A percentile compares a stretch with the other conserved stretches of the same genome.
phyloP scores from a whole-genome alignment of 2,329 filamentous ascomycete species.

The Pestalotiopsis sp. region DNA sequence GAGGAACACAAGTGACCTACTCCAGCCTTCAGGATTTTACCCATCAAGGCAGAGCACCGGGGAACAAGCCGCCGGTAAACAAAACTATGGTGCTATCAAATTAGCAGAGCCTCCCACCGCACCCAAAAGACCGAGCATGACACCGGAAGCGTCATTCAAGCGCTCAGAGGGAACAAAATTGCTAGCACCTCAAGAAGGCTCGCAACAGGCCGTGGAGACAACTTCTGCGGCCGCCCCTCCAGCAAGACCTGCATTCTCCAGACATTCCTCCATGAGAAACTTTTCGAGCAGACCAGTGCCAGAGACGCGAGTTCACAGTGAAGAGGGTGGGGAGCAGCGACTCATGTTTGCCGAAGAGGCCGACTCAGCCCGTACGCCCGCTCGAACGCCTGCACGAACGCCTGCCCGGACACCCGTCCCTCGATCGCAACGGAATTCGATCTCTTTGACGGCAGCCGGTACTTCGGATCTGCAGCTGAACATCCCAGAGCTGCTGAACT shows the following conservation, averaged over 20 bases:
- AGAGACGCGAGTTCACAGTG: constrained; percentile 56
- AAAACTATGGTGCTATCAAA: constrained; percentile 27
- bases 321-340: constrained; percentile 56
- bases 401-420: constrained; percentile 28
- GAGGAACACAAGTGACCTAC: constrained; percentile 40
- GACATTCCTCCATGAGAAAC: constrained; percentile 51
- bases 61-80: constrained; percentile 18
- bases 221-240: constrained; percentile 19
- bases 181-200: constrained; percentile 10
- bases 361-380: constrained; percentile 35
- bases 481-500: constrained; percentile 45
- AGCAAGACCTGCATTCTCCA: constrained; percentile 38
- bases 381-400: too few species aligned
- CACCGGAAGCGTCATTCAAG: constrained; percentile 15
- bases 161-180: constrained; percentile 17
- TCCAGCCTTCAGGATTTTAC: constrained; percentile 24
- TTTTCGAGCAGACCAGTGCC: constrained; percentile 66
- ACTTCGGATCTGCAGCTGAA: constrained; percentile 38
- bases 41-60: constrained; percentile 27
- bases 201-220: not conserved
- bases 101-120: constrained; percentile 15
- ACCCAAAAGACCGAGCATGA: constrained; percentile 14
- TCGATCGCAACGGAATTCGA: constrained; percentile 38
- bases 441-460: constrained; percentile 26
- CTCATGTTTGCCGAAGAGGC: constrained; percentile 63